A percentile compares a stretch with the other conserved stretches of the same genome.
Evolutionary conservation across 257 asterid genomes (phyloP).

Genomic region (Osmanthus fragrans): DNA sequence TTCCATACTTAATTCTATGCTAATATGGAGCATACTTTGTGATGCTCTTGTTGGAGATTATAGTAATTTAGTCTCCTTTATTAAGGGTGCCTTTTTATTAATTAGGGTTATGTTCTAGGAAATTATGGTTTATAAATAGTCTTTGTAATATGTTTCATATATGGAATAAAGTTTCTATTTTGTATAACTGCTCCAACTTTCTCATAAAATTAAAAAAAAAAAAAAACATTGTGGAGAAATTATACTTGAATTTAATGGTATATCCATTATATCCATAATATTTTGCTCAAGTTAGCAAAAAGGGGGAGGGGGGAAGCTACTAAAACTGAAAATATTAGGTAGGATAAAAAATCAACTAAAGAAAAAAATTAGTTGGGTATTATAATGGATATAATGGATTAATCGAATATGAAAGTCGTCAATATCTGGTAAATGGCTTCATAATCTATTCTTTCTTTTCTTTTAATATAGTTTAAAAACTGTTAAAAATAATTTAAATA

Average conservation of each 20-base stretch:
- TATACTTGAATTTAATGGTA: background rate
- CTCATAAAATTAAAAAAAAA: background rate
- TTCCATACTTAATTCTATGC: background rate
- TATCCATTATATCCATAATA: too few species aligned
- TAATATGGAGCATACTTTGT: background rate
- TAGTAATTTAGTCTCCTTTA: background rate
- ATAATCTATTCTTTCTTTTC: background rate
- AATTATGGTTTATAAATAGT: too few species aligned
- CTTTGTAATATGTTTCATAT: background rate
- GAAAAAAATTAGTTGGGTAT: background rate
- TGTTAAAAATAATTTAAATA: background rate
- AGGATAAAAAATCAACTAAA: background rate
- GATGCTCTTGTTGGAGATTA: too few species aligned
- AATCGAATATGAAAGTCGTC: background rate
- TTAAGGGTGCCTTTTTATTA: background rate
- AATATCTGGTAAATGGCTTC: background rate
- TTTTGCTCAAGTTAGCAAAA: background rate
- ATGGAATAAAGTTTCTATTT: background rate
- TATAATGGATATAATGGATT: background rate
- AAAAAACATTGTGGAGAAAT: background rate
- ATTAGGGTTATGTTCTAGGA: background rate
- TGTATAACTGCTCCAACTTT: background rate
- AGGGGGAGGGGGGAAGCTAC: background rate
- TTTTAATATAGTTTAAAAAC: background rate
- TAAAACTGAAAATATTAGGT: background rate